phyloP scores from a whole-genome alignment of 305 asterid genomes.

The Fraxinus paxiana region DNA sequence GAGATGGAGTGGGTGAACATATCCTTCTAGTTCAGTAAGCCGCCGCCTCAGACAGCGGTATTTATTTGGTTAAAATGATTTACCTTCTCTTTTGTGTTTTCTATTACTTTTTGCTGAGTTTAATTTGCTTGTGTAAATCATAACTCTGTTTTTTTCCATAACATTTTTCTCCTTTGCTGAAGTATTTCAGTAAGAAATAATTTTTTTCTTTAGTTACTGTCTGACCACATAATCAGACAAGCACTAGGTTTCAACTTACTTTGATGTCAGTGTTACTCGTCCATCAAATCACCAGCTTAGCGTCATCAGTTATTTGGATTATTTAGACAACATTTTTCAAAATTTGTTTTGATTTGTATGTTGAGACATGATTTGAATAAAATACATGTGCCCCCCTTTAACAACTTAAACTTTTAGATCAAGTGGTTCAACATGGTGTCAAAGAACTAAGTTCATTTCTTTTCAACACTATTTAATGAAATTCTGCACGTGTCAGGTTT shows the following conservation, averaged over 20 bases:
- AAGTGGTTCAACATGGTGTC: not conserved
- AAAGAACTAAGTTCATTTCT: not conserved
- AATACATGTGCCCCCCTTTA: not conserved
- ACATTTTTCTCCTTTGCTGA: not conserved
- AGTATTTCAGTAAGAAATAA: not conserved
- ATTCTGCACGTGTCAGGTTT: not conserved
- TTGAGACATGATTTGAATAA: not conserved
- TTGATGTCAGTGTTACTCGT: not conserved
- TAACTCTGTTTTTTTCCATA: not conserved
- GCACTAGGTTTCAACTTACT: not conserved
- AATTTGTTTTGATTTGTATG: not conserved
- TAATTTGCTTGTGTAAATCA: not conserved
- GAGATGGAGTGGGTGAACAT: not conserved
- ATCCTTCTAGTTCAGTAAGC: not conserved
- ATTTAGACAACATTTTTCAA: not conserved
- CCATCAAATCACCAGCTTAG: slow-evolving; percentile 4
- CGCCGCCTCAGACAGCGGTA: not conserved
- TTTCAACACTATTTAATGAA: not conserved
- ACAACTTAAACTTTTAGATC: not conserved
- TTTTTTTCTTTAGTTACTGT: not conserved
- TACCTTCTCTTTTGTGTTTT: not conserved
- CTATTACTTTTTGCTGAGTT: not conserved
- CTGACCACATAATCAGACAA: not conserved
- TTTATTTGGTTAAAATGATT: not conserved
- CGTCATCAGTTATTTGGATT: not conserved